Conservation (phyloP, 257 asterid species). For the Fraxinus americana region DNA sequence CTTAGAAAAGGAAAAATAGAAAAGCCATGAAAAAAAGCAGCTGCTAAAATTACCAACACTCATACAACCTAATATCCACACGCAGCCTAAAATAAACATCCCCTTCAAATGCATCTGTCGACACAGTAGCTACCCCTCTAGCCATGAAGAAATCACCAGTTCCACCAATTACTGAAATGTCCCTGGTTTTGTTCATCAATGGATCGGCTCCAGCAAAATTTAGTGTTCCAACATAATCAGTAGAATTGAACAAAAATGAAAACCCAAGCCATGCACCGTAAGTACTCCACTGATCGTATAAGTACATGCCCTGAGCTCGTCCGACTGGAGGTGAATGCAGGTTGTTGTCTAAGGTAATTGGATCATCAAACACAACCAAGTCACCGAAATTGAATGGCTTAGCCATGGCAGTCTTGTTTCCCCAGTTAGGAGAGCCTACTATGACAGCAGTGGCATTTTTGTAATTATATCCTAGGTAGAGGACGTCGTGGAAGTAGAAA, state of each 20-base stretch:
- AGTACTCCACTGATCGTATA: slow-evolving; percentile 32
- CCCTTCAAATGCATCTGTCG: slow-evolving; percentile 68
- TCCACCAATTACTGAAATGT: slow-evolving; percentile 79
- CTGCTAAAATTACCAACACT: slow-evolving; percentile 54
- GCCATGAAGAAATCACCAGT: slow-evolving; percentile 89
- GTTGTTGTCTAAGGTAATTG: slow-evolving; percentile 47
- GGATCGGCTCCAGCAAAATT: slow-evolving; percentile 48
- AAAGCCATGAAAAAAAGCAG: not conserved
- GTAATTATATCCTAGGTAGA: slow-evolving; percentile 40
- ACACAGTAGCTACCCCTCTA: slow-evolving; percentile 72
- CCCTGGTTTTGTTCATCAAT: slow-evolving; percentile 63
- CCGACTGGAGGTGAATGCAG: slow-evolving; percentile 41
- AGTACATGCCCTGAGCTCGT: slow-evolving; percentile 42
- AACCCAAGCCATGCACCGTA: slow-evolving; percentile 44
- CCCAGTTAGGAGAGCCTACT: slow-evolving; percentile 40
- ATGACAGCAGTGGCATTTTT: slow-evolving; percentile 42
- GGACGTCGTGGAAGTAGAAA: slow-evolving; percentile 45
- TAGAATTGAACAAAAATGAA: slow-evolving; percentile 36
- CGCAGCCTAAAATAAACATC: slow-evolving; percentile 73
- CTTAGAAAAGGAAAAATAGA: not conserved
- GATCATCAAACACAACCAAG: slow-evolving; percentile 46
- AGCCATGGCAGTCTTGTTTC: slow-evolving; percentile 34
- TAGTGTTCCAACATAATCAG: slow-evolving; percentile 4
- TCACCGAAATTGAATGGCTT: slow-evolving; percentile 33
- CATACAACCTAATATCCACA: slow-evolving; percentile 62